Percentiles rank a stretch among this genome's conserved stretches.
phyloP scores from a whole-genome alignment of 2,329 filamentous ascomycete genomes.

The Venturia asperata region DNA sequence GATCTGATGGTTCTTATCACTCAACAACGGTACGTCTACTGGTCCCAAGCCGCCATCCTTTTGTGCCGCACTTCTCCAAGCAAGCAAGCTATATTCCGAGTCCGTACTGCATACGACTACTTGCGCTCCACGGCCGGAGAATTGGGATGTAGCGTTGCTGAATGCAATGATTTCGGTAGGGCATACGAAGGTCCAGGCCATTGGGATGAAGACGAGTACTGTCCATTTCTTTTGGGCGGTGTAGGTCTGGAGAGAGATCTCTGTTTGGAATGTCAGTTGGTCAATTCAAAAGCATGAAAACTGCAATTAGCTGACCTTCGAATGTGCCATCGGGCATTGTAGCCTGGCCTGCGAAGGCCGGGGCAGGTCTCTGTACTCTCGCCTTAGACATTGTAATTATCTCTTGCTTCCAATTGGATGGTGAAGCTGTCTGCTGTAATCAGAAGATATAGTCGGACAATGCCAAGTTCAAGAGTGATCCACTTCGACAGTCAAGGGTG shows the following conservation, averaged over 20 bases:
- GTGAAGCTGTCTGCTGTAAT: background rate
- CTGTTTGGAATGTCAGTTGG: slow-evolving; percentile 1
- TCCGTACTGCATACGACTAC: slow-evolving; percentile 58
- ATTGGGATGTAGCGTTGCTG: slow-evolving; percentile 54
- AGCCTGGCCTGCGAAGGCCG: slow-evolving; percentile 33
- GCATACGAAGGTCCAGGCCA: slow-evolving; percentile 58
- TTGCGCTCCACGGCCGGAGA: slow-evolving; percentile 51
- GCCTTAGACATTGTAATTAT: slow-evolving; percentile 25
- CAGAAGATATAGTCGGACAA: background rate
- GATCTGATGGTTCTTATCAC: slow-evolving; percentile 55
- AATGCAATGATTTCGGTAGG: slow-evolving; percentile 57
- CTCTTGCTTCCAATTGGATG: background rate
- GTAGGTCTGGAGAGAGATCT: slow-evolving; percentile 31
- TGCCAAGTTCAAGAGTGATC: background rate
- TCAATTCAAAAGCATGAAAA: background rate
- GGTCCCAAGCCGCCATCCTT: slow-evolving; percentile 56
- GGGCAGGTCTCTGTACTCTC: slow-evolving; percentile 36
- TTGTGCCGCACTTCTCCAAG: slow-evolving; percentile 52
- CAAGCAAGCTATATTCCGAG: slow-evolving; percentile 51
- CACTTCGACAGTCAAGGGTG: background rate
- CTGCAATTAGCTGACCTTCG: slow-evolving; percentile 28
- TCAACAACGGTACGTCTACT: slow-evolving; percentile 54
- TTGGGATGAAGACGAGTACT: slow-evolving; percentile 59
- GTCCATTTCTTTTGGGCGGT: slow-evolving; percentile 48
- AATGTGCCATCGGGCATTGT: slow-evolving; percentile 34